phyloP scores from a whole-genome alignment of 2,329 filamentous ascomycete genomes.

The Fusarium sp. region DNA sequence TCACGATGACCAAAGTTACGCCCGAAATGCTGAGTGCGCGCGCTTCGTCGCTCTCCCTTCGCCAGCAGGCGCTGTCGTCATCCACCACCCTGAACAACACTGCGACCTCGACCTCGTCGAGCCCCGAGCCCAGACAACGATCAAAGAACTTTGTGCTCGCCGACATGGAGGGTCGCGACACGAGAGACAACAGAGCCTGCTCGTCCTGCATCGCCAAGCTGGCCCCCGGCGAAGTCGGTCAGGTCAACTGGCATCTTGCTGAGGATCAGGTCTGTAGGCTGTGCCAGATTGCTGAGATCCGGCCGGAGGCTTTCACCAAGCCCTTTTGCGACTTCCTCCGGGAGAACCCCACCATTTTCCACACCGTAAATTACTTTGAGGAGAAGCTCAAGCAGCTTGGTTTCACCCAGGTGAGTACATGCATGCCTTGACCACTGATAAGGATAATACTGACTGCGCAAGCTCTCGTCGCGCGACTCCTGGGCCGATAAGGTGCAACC shows the following conservation, averaged over 20 bases:
- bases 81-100: slow-evolving; percentile 39
- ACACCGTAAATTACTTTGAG: slow-evolving; percentile 84
- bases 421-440: not conserved
- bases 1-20: slow-evolving; percentile 59
- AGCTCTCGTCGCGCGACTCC: slow-evolving; percentile 81
- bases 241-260: slow-evolving; percentile 49
- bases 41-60: slow-evolving; percentile 59
- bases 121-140: slow-evolving; percentile 9
- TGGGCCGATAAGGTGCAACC: slow-evolving; percentile 80
- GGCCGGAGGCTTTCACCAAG: slow-evolving; percentile 77
- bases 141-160: slow-evolving; percentile 62
- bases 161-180: slow-evolving; percentile 54
- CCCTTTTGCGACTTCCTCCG: slow-evolving; percentile 91
- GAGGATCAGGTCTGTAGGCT: slow-evolving; percentile 48
- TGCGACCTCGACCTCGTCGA: slow-evolving; percentile 43
- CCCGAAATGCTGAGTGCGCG: slow-evolving; percentile 58
- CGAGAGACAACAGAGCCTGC: slow-evolving; percentile 52
- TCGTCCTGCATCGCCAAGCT: slow-evolving; percentile 54
- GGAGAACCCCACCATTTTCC: slow-evolving; percentile 92
- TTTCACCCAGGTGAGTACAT: slow-evolving; percentile 72
- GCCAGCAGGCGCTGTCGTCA: slow-evolving; percentile 52
- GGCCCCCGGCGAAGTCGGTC: slow-evolving; percentile 41
- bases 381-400: slow-evolving; percentile 77
- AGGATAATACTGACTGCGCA: slow-evolving; percentile 22
- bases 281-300: slow-evolving; percentile 54